Base-by-base conservation (phyloP, 2,329 filamentous ascomycete genomes). In the Aspergillus hiratsukae region DNA sequence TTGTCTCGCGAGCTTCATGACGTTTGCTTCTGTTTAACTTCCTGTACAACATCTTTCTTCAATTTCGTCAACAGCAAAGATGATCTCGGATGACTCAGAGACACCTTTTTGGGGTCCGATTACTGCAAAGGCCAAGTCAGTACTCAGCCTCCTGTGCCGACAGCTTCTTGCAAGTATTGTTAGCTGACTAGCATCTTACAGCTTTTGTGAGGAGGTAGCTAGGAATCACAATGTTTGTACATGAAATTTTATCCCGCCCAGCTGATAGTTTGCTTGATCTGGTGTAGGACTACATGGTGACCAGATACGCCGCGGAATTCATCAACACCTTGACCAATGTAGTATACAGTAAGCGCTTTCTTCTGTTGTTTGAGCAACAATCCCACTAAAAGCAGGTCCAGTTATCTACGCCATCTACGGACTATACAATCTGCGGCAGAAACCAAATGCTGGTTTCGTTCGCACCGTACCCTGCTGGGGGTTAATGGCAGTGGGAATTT, bases 351-450 rank as follows among this genome's bases (percentile, higher is more conserved):
- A 37, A 37, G 31, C 6, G 2, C 1, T 7, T 7, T 37, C 31
- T 7, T n/a, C 31, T 3, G 14, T 37, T 17, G 17, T 7, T 3
- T 17, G 2, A 37, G 5, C 6, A 5, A 37, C 5, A n/a, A 37
- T 37, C 14, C 31, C 3, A 7, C 31, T 37, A 17, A n/a, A 17
- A 37, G 3, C 5, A 17, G 1, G 6, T 37, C 6, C 31, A 54
- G 59, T 59, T 2, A 41, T 73, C 29, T 73, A 73, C 52, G 63
- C 41, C 0, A 48, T 62, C 28, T 57, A 62, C 41, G 63, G 63
- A 0, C 35, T 65, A 1, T 40, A 43, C 19, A 19, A 56, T 19
- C 52, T 65, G 8, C 52, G 31, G 11, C 56, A 45, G 8, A 57
- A 51, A 51, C 6, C 51, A 0, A 56, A 53, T 19, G 6, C 3